Conservation (phyloP, 106 monocot genomes). For the Apostasia ramifera region DNA sequence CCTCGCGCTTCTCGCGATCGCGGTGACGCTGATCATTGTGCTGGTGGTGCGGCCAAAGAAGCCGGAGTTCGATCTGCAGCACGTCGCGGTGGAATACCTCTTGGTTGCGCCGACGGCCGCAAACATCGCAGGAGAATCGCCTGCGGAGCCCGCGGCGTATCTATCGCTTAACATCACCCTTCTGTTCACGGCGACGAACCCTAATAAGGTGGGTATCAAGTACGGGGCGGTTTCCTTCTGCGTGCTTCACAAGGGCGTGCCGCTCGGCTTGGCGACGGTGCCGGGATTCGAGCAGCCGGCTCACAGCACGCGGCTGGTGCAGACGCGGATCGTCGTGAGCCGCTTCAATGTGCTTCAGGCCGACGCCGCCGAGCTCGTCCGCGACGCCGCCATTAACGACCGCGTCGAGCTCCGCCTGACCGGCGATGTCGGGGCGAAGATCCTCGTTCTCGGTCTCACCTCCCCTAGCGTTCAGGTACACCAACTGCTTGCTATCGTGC, state of each 20-base stretch:
- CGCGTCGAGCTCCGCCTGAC: slow-evolving; percentile 35
- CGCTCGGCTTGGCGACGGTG: slow-evolving; percentile 27
- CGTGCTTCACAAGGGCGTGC: slow-evolving; percentile 38
- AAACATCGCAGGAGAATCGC: not conserved
- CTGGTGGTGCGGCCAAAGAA: slow-evolving; percentile 63
- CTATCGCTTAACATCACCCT: slow-evolving; percentile 45
- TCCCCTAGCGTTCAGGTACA: slow-evolving; percentile 47
- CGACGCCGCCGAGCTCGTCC: slow-evolving; percentile 29
- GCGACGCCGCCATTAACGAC: slow-evolving; percentile 33
- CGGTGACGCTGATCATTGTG: slow-evolving; percentile 42
- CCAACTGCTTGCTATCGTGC: not conserved
- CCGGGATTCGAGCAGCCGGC: slow-evolving; percentile 50
- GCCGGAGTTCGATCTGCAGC: slow-evolving; percentile 57
- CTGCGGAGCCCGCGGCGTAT: slow-evolving; percentile 19
- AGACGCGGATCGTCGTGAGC: slow-evolving; percentile 16
- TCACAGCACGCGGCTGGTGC: slow-evolving; percentile 21
- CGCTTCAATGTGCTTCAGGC: slow-evolving; percentile 31
- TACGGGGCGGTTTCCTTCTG: slow-evolving; percentile 21
- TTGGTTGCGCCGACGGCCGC: slow-evolving; percentile 37
- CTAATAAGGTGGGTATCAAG: slow-evolving; percentile 39
- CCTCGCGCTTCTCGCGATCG: slow-evolving; percentile 60
- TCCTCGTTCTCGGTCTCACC: slow-evolving; percentile 29
- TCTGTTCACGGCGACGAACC: slow-evolving; percentile 37
- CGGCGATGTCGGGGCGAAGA: slow-evolving; percentile 41
- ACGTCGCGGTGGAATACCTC: slow-evolving; percentile 56